Base-by-base conservation (phyloP, 1,284 basidiomycete species). In the Trichosporon sp. region DNA sequence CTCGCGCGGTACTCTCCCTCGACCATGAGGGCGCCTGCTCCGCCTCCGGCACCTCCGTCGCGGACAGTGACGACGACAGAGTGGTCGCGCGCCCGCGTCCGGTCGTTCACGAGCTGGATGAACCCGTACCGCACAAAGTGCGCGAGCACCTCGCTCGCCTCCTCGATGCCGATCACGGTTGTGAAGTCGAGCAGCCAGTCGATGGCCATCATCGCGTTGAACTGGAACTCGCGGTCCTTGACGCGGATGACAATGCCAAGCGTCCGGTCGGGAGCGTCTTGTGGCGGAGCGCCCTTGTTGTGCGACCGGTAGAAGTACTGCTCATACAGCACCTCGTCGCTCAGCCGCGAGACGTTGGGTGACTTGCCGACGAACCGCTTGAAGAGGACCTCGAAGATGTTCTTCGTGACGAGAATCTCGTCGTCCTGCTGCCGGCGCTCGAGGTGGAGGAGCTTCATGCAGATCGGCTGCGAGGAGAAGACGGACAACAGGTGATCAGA, bases 151-250 rank as follows among this genome's bases (percentile, higher is more conserved):
- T 99, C 97, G 26, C 94, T 94, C 0, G 95, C 96, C 84, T 99
- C 97, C 80, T 99, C 97, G 68, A 93, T 87, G 26, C 95, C 96
- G 66, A 96, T 94, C 61, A 96, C 93, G 0, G 96, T 98, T 0
- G 96, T 96, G 77, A 95, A 98, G 84, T 99, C 96, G 81, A 94
- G 92, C 68, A 99, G 89, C 97, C 97, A 99, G 83, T 98, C 94
- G 70, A 98, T 87, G 0, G 93, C 95, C 48, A 89, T 89, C 68
- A 92, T 89, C 32, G 96, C 94, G 35, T 90, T 87, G 82, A 99
- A 98, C 78, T 92, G 93, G 82, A 90, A 88, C 80, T 91, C 92
- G 56, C 74, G 74, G 35, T 77, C 78, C 14, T 26, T 43, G 2
- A 56, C 43, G 61, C 79, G 77, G 0, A 84, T 64, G 4, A 81